phyloP scores from a whole-genome alignment of 768 basidiomycete genomes.

The Gloeostereum incarnatum region DNA sequence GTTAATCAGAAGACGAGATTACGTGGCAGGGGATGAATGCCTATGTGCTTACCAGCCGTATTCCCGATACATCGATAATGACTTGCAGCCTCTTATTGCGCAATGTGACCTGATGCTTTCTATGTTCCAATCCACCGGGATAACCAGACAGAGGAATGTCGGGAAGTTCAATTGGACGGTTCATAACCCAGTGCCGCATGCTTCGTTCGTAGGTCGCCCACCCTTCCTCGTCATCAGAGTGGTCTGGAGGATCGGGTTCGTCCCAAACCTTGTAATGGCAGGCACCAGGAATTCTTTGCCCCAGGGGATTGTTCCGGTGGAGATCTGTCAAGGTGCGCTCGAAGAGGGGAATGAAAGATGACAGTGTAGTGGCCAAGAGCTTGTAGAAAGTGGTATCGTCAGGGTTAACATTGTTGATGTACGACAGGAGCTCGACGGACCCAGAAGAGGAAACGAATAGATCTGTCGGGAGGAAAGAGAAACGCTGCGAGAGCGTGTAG shows the following conservation, averaged over 20 bases:
- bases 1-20: slow-evolving; percentile 4
- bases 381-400: slow-evolving; percentile 18
- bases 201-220: slow-evolving; percentile 33
- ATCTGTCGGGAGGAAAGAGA: slow-evolving; percentile 35
- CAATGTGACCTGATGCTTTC: slow-evolving; percentile 28
- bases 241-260: slow-evolving; percentile 37
- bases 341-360: slow-evolving; percentile 34
- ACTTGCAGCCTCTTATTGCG: slow-evolving; percentile 30
- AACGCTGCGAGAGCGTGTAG: slow-evolving; percentile 30
- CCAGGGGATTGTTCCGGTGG: slow-evolving; percentile 35
- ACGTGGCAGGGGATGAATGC: neutral
- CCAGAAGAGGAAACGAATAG: slow-evolving; percentile 23
- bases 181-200: slow-evolving; percentile 30
- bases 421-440: slow-evolving; percentile 26
- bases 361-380: slow-evolving; percentile 22
- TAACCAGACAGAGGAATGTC: slow-evolving; percentile 36
- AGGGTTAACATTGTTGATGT: slow-evolving; percentile 46
- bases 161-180: slow-evolving; percentile 33
- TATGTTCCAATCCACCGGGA: slow-evolving; percentile 31
- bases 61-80: slow-evolving; percentile 29
- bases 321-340: slow-evolving; percentile 44
- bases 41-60: slow-evolving; percentile 25
- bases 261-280: slow-evolving; percentile 35
- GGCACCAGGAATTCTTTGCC: slow-evolving; percentile 29
- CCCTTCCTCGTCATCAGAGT: slow-evolving; percentile 39